phyloP scores from a whole-genome alignment of 2,329 filamentous ascomycete species.

The Sordariomycetes sp. region DNA sequence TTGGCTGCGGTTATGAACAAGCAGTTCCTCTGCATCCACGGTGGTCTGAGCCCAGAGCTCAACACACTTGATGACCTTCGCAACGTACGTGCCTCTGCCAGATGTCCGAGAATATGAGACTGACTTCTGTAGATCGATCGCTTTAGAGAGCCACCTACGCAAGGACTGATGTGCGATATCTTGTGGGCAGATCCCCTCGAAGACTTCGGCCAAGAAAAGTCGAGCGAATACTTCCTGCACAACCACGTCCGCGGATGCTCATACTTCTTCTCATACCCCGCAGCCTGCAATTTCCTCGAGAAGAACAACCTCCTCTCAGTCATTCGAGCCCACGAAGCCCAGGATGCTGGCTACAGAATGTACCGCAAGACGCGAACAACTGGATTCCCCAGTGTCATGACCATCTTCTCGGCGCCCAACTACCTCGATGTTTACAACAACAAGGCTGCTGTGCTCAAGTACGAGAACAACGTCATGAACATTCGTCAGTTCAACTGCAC shows the following conservation, averaged over 20 bases:
- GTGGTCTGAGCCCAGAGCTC: slow-evolving; percentile 88
- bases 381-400: slow-evolving; percentile 98
- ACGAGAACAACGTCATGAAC: slow-evolving; percentile 99
- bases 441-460: slow-evolving; percentile 97
- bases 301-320: slow-evolving; percentile 98
- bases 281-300: slow-evolving; percentile 93
- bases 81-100: slow-evolving; percentile 47
- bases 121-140: slow-evolving; percentile 67
- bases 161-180: slow-evolving; percentile 98
- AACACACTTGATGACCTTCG: slow-evolving; percentile 93
- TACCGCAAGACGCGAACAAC: slow-evolving; percentile 97
- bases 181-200: slow-evolving; percentile 97
- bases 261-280: slow-evolving; percentile 98
- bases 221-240: slow-evolving; percentile 93
- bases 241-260: slow-evolving; percentile 98
- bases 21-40: slow-evolving; percentile 97
- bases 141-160: slow-evolving; percentile 93
- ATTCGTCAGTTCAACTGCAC: slow-evolving; percentile 99
- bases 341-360: slow-evolving; percentile 98
- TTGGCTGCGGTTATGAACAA: slow-evolving; percentile 99
- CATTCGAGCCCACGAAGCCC: slow-evolving; percentile 95
- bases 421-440: slow-evolving; percentile 99
- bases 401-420: slow-evolving; percentile 97
- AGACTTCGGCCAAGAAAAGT: slow-evolving; percentile 98
- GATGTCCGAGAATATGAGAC: slow-evolving; percentile 5